Percentiles rank a stretch among this genome's conserved stretches.
phyloP scores from a whole-genome alignment of 345 rosid genomes.

The Limnanthes douglasii region DNA sequence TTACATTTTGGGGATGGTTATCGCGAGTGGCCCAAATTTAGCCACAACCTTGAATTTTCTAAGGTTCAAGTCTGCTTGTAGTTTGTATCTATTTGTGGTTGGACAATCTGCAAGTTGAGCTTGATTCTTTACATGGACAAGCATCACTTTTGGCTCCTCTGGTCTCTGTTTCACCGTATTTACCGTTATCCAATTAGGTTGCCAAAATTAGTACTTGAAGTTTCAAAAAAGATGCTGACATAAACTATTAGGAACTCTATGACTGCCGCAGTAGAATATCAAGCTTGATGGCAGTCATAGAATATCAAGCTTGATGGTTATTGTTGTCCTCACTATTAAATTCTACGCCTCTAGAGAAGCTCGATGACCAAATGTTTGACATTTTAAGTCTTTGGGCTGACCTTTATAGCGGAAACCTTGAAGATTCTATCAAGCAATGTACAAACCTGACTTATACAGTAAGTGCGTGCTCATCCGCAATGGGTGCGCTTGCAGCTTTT shows the following conservation, averaged over 20 bases:
- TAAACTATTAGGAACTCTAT: slow-evolving; percentile 51
- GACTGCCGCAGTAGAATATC: slow-evolving; percentile 48
- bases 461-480: slow-evolving; percentile 78
- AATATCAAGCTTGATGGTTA: slow-evolving; percentile 95
- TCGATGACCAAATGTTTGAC: slow-evolving; percentile 89
- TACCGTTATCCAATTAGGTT: too few species aligned
- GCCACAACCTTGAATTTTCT: too few species aligned
- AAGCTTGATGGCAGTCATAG: too few species aligned
- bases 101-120: slow-evolving; percentile 46
- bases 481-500: slow-evolving; percentile 82
- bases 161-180: slow-evolving; percentile 64
- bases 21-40: too few species aligned
- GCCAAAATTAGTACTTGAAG: slow-evolving; percentile 66
- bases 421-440: slow-evolving; percentile 29
- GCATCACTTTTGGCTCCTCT: slow-evolving; percentile 80
- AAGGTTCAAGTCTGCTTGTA: too few species aligned
- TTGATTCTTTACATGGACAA: slow-evolving; percentile 88
- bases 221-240: slow-evolving; percentile 78
- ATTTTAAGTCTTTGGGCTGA: slow-evolving; percentile 84
- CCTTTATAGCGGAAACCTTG: slow-evolving; percentile 57
- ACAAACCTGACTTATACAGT: slow-evolving; percentile 43
- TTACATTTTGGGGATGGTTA: too few species aligned
- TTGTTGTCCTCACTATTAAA: slow-evolving; percentile 73
- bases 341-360: slow-evolving; percentile 81
- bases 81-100: slow-evolving; percentile 54